Base-by-base conservation (phyloP, 129 eudicot species). In the Pulicaria dysenterica region DNA sequence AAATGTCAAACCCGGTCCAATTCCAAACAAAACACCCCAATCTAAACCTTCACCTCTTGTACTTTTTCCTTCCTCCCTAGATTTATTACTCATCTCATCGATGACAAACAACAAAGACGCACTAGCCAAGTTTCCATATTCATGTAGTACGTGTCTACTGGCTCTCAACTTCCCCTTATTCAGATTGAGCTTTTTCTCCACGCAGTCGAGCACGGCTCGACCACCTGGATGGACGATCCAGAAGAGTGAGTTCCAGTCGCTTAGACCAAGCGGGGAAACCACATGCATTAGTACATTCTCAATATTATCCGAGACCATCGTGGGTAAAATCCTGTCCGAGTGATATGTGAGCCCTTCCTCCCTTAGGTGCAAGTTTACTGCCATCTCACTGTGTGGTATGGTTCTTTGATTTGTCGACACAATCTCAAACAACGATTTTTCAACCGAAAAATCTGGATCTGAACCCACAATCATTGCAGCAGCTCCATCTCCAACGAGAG, bases 221-320 rank as follows among this genome's bases (percentile, higher is more conserved):
- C 86, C 88, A 3, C 91, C 88, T 3, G 91, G 91, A 34, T 86
- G 88, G 0, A 79, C 87, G 2, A 83, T 65, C 85, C 83, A 83
- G 50, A 86, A 86, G 0, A 86, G 17, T 1, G 84, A 80, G 77
- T 86, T 83, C 84, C 87, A 86, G 17, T 86, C 84, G 0, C 64
- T 14, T 0, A 69, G 38, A 4, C 73, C 62, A 0, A 69, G 9
- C 4, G 73, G 62, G 14, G 34, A 38, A 40, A 69, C 3, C 38
- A 49, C 47, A 0, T 69, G 36, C 15, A 1, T 5, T 10, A 53
- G 9, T 3, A 39, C 16, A 8, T 69, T 5, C 62, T 69, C 73
- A 8, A 69, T 69, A 55, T 69, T 69, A n/a, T 69, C 5, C 3
- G 49, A 37, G 15, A 69, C 51, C 39, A 69, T 7, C 13, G 5